Evolutionary conservation across 2,329 filamentous ascomycete genomes (phyloP).

Genomic region (Penicillium brasilianum): DNA sequence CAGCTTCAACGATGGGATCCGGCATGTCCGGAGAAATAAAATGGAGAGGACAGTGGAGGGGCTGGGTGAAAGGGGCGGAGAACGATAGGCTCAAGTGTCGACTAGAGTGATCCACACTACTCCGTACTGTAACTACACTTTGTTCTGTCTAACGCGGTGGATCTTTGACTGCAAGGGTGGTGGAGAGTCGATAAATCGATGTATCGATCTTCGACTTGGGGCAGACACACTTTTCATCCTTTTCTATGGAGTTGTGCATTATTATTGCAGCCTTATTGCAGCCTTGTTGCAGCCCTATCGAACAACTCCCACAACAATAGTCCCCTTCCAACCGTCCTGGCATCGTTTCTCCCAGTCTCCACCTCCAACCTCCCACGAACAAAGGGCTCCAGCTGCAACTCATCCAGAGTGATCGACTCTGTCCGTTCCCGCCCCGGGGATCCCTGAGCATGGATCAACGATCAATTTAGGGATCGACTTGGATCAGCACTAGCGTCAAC

Average conservation of each 20-base stretch:
- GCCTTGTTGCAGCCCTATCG: not conserved
- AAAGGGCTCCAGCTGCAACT: conserved; percentile 9
- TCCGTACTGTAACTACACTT: too few relatives aligned
- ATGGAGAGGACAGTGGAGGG: not conserved
- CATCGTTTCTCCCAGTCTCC: not conserved
- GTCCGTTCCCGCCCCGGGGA: conserved; percentile 22
- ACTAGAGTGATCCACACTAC: too few relatives aligned
- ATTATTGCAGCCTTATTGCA: not conserved
- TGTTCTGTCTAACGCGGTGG: too few relatives aligned
- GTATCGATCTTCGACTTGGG: not conserved
- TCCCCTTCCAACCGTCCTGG: not conserved
- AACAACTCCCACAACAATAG: not conserved
- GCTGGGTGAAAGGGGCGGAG: not conserved
- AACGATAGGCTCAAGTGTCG: not conserved
- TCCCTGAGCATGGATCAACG: conserved; percentile 22
- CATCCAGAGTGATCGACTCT: conserved; percentile 19
- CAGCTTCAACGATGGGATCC: not conserved
- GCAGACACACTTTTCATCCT: not conserved
- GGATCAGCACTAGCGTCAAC: conserved; percentile 2
- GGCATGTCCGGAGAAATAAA: conserved; percentile 5
- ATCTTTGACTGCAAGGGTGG: conserved; percentile 18
- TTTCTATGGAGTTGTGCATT: not conserved
- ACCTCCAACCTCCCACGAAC: not conserved
- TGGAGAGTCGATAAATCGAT: not conserved
- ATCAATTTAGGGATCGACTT: not conserved